Base-by-base conservation (phyloP, 495 filamentous ascomycete genomes). In the Talaromyces adpressus region DNA sequence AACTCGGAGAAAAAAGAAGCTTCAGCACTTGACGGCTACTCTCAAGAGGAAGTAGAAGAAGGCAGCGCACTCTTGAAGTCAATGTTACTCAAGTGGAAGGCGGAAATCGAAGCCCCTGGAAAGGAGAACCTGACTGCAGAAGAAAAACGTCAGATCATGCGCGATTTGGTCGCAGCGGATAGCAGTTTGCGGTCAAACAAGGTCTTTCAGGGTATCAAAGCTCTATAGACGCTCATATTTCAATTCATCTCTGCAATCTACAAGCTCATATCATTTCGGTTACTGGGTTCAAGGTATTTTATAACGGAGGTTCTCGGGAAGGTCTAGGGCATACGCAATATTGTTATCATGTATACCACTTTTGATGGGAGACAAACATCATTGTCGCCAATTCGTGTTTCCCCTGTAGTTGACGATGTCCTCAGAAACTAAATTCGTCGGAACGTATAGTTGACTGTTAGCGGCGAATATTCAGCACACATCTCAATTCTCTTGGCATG, bases 41-140 rank as follows among this genome's bases (percentile, higher is more conserved):
- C 82, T 58, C 92, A 91, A 67, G 84, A 92, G 69, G 91, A 99
- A 67, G 88, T 97, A 6, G 91, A 96, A 70, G 87, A 94, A 70
- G 94, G 94, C n/a, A 96, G 86, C 67, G 82, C 82, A 5, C 73
- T 96, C 70, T 81, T 99, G 49, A 97, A 98, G 75, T 88, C 87
- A 11, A 84, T 97, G 74, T 73, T 98, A 45, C 73, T 90, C 27
- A 84, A 86, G 74, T 99, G 94, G 94, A 98, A 97, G 78, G 80
- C 84, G 59, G 88, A 91, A 70, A 89, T 92, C 30, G 85, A 90
- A 66, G 80, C 70, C 1, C 79, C 83, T 52, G 78, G 75, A 25
- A 76, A 76, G 53, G 62, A 64, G 23, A 67, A 74, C 3, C 75
- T 97, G 78, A 88, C 82, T 39, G 85, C 83, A 64, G 86, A 91